Base-by-base conservation (phyloP, 1,284 basidiomycete genomes). In the Ustilago sp. region DNA sequence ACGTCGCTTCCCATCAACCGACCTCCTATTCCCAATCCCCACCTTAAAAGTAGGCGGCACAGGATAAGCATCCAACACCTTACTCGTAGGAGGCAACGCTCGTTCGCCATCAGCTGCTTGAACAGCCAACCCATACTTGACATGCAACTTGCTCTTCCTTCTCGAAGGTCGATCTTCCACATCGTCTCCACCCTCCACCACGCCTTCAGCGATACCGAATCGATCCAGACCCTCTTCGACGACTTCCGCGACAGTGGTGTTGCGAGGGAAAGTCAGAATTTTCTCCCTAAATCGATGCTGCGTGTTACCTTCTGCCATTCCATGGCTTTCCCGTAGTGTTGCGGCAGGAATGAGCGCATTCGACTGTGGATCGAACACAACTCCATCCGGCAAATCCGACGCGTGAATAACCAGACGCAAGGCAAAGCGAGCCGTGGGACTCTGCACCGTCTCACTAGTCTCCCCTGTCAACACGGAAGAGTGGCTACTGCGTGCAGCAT, bases 131-230 rank as follows among this genome's bases (percentile, higher is more conserved):
- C 90, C 90, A 86, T 98, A 98, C 55, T 94, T 89, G 48, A 96
- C 92, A 54, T 93, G 89, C 3, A 90, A 87, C 19, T 90, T 89
- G 86, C 93, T 95, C 69, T 92, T 89, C 63, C 94, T 89, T 86
- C 94, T 93, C 13, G 91, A 89, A 48, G 91, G 87, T 85, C 95
- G 94, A 83, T 96, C 94, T 86, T 98, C 96, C 1, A 98, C 91
- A 81, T 98, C 95, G 86, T 99, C 96, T 1, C 95, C 95, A 1
- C 96, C 96, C 85, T 98, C 95, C 0, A 98, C 95, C 2, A 99
- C 94, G 19, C 95, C 96, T 48, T 98, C 96, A 38, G 90, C 87
- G 57, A 99, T 95, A 0, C 95, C 95, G 83, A 98, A 98, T 59
- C 94, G 88, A 81, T 98, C 95, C 72, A 98, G 85, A 12, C 92